These are phyloP conservation scores for Eucommia ulmoides DNA, from an alignment of 257 asterid species.

Conservation along the genomic window DNA sequence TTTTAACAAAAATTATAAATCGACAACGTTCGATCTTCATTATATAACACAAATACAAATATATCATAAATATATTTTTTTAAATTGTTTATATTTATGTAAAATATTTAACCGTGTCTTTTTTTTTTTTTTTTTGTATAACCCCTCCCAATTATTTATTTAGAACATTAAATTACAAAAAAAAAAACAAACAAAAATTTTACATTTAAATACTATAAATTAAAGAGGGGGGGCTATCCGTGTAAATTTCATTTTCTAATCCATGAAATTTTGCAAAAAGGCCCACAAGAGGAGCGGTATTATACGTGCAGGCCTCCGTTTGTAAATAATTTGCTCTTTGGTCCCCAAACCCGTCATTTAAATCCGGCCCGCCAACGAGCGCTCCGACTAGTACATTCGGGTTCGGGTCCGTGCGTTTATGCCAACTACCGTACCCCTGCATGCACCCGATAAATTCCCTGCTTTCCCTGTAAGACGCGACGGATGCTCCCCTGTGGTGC, in stretches of 20 bases:
- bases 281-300: slow-evolving; percentile 73
- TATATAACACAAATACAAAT: no score
- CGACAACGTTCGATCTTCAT: no score
- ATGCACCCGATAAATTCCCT: slow-evolving; percentile 66
- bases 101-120: no score
- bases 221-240: no score
- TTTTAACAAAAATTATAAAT: no score
- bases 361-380: slow-evolving; percentile 72
- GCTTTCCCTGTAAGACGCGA: slow-evolving; percentile 34
- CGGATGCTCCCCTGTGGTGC: slow-evolving; percentile 84
- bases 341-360: slow-evolving; percentile 42
- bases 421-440: slow-evolving; percentile 69
- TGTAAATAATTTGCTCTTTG: slow-evolving; percentile 59
- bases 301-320: slow-evolving; percentile 88
- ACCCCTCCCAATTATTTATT: no score
- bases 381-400: slow-evolving; percentile 64
- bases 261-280: slow-evolving; percentile 47
- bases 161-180: no score
- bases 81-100: no score
- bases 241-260: slow-evolving; percentile 7
- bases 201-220: no score
- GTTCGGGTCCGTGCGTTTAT: slow-evolving; percentile 39
- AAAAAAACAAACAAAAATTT: no score
- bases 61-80: no score
- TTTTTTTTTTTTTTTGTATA: no score